Evolutionary conservation across 148 eudicot genomes (phyloP).

Genomic region (Rhododendron kiyosumense): DNA sequence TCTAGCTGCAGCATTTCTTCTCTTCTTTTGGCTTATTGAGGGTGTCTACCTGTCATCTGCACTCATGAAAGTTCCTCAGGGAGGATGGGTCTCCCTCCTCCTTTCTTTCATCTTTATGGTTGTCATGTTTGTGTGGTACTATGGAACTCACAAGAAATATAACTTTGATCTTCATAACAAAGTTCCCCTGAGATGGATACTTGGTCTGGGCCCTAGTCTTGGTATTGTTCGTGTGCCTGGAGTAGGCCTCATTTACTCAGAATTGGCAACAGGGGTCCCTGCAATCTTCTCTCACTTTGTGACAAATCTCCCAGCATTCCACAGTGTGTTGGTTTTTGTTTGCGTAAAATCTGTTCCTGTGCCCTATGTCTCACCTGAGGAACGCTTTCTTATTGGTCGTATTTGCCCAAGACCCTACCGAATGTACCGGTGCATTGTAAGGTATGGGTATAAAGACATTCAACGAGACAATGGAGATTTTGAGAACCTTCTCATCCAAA

Average conservation of each 20-base stretch:
- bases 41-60: constrained; percentile 70
- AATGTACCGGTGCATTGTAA: constrained; percentile 87
- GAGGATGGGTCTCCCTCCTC: constrained; percentile 92
- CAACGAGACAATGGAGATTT: constrained; percentile 79
- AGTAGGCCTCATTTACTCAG: constrained; percentile 85
- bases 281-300: constrained; percentile 93
- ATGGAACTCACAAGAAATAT: constrained; percentile 87
- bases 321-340: constrained; percentile 74
- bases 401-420: constrained; percentile 91
- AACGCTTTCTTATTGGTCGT: constrained; percentile 86
- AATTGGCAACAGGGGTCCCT: constrained; percentile 89
- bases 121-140: constrained; percentile 85
- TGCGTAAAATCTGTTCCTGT: constrained; percentile 92
- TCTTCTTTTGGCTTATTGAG: constrained; percentile 68
- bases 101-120: constrained; percentile 60
- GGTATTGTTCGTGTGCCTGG: constrained; percentile 98
- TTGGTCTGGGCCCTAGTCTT: constrained; percentile 92
- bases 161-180: constrained; percentile 88
- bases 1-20: constrained; percentile 56
- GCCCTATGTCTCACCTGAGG: constrained; percentile 78
- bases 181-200: constrained; percentile 87
- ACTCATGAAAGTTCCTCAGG: constrained; percentile 74
- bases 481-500: constrained; percentile 69
- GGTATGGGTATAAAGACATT: constrained; percentile 87
- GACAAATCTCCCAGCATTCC: constrained; percentile 94